Evolutionary conservation across 2,329 filamentous ascomycete species (phyloP), one percentile per base, ranked within the genome.

Genomic region (Neofusicoccum cordaticola): DNA sequence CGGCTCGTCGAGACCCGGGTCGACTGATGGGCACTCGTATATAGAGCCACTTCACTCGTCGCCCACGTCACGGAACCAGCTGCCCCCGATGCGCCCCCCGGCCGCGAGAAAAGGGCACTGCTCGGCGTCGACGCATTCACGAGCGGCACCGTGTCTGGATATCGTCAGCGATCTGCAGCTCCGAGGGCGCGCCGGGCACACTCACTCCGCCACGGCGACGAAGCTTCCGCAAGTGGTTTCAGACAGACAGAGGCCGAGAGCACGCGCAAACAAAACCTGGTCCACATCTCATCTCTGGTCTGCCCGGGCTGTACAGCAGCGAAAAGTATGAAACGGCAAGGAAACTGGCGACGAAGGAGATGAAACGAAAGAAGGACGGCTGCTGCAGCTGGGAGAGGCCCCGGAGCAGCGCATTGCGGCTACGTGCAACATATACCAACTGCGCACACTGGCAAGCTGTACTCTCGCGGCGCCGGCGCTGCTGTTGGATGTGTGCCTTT

Each of bases 261-360:
- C 61, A 72, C 66, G 52, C 69, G 67, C 65, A 73, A 67, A 67
- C 69, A 66, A 64, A 66, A 68, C 69, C 71, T 74, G 71, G 73
- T 70, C 74, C 70, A 74, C 75, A 77, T 77, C 61, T 75, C 74
- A 76, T 75, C 68, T 63, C 73, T 45, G 8, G 35, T 61, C 72
- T 17, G 27, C 19, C 13, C 35, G 4, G 15, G 19, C 35, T 35
- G 19, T 51, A 47, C 44, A 47, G n/a, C 70, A 70, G 69, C 69
- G 63, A 73, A 74, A 72, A 64, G 70, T 72, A 62, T 66, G 70
- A 69, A 68, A 65, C 62, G 66, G 27, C 27, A 68, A 52, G 67
- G 65, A 39, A 64, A 66, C 66, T 70, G 68, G 65, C 27, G 27
- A 31, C 27, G 69, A 66, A 65, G 62, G 70, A 71, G 66, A 70